These are phyloP conservation scores for Pestalotiopsis sp. DNA, from an alignment of 2,329 filamentous ascomycete genomes.

Conservation along the genomic window DNA sequence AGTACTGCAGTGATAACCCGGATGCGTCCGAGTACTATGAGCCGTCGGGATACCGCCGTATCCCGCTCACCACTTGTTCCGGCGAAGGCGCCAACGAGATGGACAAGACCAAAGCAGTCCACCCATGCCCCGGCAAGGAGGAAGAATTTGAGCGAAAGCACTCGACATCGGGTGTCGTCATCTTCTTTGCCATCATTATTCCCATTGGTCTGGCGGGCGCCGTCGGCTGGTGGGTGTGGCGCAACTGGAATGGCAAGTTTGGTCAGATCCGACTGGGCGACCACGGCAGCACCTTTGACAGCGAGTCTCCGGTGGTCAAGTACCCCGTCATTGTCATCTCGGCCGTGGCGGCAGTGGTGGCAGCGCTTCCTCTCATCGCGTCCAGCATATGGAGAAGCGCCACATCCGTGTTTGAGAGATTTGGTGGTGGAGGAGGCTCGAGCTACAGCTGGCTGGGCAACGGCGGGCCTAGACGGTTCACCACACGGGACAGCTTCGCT, in stretches of 20 bases:
- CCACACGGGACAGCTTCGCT: conserved; percentile 86
- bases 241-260: conserved; percentile 86
- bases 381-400: conserved; percentile 72
- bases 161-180: conserved; percentile 68
- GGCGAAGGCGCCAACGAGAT: conserved; percentile 68
- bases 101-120: conserved; percentile 65
- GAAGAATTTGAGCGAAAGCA: conserved; percentile 77
- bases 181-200: conserved; percentile 85
- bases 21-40: conserved; percentile 79
- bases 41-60: conserved; percentile 84
- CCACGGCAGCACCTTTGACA: conserved; percentile 57
- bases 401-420: conserved; percentile 52
- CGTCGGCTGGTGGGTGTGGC: conserved; percentile 83
- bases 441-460: conserved; percentile 53
- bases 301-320: conserved; percentile 76
- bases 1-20: conserved; percentile 63
- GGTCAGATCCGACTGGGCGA: conserved; percentile 92
- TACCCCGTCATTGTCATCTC: conserved; percentile 79
- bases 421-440: conserved; percentile 50
- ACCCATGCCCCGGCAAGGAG: conserved; percentile 78
- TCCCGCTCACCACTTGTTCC: conserved; percentile 85
- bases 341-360: conserved; percentile 61
- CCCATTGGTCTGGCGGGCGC: conserved; percentile 73
- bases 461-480: conserved; percentile 70
- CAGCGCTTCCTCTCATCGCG: conserved; percentile 70